Percentiles rank a stretch among this genome's conserved stretches.
phyloP scores from a whole-genome alignment of 371 early-diverging fungal genomes.

The Chytridium lagenaria region DNA sequence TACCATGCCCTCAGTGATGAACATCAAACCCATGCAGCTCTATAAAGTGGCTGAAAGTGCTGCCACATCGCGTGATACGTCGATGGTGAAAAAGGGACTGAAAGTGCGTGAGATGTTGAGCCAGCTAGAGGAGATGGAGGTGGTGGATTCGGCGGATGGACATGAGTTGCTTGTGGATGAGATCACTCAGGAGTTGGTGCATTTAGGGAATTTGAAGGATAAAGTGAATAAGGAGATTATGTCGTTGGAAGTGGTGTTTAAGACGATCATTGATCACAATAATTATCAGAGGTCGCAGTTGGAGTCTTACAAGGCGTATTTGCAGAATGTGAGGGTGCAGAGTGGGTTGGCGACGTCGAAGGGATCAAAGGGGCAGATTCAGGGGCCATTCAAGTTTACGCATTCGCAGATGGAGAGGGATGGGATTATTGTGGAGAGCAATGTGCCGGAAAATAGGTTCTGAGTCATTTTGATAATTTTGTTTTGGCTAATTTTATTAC shows the following conservation, averaged over 20 bases:
- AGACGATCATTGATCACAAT: slow-evolving; percentile 93
- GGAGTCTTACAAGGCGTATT: slow-evolving; percentile 92
- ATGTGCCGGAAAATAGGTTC: slow-evolving; percentile 87
- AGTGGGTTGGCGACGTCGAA: slow-evolving; percentile 53
- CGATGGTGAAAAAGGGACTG: slow-evolving; percentile 87
- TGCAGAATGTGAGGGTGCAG: slow-evolving; percentile 92
- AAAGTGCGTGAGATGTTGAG: slow-evolving; percentile 91
- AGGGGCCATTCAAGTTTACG: slow-evolving; percentile 72
- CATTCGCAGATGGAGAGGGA: slow-evolving; percentile 86
- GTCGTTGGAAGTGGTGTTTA: slow-evolving; percentile 82
- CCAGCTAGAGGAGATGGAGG: slow-evolving; percentile 78
- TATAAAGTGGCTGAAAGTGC: slow-evolving; percentile 83
- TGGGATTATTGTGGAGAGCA: slow-evolving; percentile 90
- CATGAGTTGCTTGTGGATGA: slow-evolving; percentile 86
- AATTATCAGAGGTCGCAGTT: slow-evolving; percentile 86
- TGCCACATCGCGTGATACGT: slow-evolving; percentile 83
- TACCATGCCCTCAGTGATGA: slow-evolving; percentile 41
- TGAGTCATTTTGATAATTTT: slow-evolving; percentile 16
- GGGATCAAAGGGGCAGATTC: slow-evolving; percentile 43
- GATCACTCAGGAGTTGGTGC: slow-evolving; percentile 81
- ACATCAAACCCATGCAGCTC: slow-evolving; percentile 58
- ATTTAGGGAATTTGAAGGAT: slow-evolving; percentile 88
- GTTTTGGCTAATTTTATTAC: slow-evolving; percentile 24
- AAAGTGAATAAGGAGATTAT: slow-evolving; percentile 80
- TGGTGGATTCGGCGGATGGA: slow-evolving; percentile 78